Evolutionary conservation across 1,284 basidiomycete genomes (phyloP).

Genomic region (Fistulinella staudtii): DNA sequence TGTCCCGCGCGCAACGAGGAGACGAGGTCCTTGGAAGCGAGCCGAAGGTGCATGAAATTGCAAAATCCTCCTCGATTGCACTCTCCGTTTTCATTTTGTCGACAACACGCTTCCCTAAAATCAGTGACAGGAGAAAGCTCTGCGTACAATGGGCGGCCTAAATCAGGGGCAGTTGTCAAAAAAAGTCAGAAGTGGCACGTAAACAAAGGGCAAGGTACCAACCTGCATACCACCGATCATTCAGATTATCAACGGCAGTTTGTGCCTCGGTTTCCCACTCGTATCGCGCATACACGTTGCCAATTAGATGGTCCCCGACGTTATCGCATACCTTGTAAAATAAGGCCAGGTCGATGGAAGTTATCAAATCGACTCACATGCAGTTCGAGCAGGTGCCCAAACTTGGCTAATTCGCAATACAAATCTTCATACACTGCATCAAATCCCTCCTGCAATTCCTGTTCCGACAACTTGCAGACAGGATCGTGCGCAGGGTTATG

Average conservation of each 20-base stretch:
- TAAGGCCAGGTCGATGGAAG: constrained; percentile 1
- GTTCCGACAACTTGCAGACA: constrained; percentile 78
- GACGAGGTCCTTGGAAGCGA: constrained; percentile 81
- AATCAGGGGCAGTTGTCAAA: background rate
- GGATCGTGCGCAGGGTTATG: constrained; percentile 96
- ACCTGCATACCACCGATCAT: constrained; percentile 98
- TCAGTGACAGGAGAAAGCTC: constrained; percentile 98
- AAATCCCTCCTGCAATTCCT: constrained; percentile 93
- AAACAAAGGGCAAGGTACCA: constrained; percentile 27
- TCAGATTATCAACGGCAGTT: constrained; percentile 87
- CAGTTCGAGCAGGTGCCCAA: constrained; percentile 92
- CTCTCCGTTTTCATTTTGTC: constrained; percentile 97
- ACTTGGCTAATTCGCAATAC: constrained; percentile 91
- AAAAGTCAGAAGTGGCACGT: constrained; percentile 4
- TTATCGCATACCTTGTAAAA: constrained; percentile 87
- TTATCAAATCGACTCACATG: constrained; percentile 59
- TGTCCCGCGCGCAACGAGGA: constrained; percentile 79
- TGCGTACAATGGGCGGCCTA: constrained; percentile 94
- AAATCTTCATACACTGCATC: constrained; percentile 97
- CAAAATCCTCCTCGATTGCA: constrained; percentile 96
- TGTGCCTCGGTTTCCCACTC: constrained; percentile 99
- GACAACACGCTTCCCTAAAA: constrained; percentile 97
- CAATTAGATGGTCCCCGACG: constrained; percentile 97
- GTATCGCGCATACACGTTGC: constrained; percentile 97
- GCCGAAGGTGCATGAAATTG: constrained; percentile 97